phyloP scores from a whole-genome alignment of 2,329 filamentous ascomycete genomes.

The Trichoderma guizhouense region DNA sequence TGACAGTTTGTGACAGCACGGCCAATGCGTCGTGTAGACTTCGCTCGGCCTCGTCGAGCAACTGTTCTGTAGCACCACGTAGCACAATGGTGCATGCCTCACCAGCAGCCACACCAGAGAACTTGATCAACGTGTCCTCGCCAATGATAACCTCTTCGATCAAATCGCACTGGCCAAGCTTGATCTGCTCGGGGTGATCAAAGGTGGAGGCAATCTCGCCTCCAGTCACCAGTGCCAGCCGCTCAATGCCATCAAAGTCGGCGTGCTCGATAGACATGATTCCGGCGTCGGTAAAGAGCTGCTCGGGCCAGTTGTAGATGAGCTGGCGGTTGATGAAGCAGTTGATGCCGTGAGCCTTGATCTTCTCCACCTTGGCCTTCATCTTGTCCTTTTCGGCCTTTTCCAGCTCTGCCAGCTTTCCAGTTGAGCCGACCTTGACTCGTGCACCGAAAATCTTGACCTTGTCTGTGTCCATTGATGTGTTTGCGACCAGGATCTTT shows the following conservation, averaged over 20 bases:
- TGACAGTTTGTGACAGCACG: slow-evolving; percentile 93
- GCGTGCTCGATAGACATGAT: slow-evolving; percentile 99
- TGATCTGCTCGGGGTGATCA: slow-evolving; percentile 95
- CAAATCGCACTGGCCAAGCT: slow-evolving; percentile 89
- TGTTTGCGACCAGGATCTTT: slow-evolving; percentile 97
- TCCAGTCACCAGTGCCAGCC: slow-evolving; percentile 89
- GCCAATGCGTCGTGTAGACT: slow-evolving; percentile 94
- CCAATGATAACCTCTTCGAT: slow-evolving; percentile 99
- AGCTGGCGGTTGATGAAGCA: slow-evolving; percentile 99
- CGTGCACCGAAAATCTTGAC: slow-evolving; percentile 98
- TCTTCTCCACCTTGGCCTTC: slow-evolving; percentile 98
- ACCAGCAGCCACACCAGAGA: slow-evolving; percentile 91
- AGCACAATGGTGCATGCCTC: slow-evolving; percentile 96
- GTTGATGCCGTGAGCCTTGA: slow-evolving; percentile 98
- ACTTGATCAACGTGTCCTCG: slow-evolving; percentile 95
- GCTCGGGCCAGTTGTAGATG: slow-evolving; percentile 99
- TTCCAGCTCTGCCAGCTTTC: slow-evolving; percentile 96
- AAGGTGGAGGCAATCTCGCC: slow-evolving; percentile 98
- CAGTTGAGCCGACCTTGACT: slow-evolving; percentile 93
- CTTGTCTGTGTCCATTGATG: slow-evolving; percentile 99
- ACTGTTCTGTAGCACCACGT: slow-evolving; percentile 91
- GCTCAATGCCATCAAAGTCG: slow-evolving; percentile 97
- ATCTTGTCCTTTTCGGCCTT: slow-evolving; percentile 99
- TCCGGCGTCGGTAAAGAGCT: slow-evolving; percentile 94
- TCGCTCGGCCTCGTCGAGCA: slow-evolving; percentile 94